Evolutionary conservation across 805 yeast genomes (phyloP), one percentile per base, ranked within the genome.

Genomic region (Yarrowia divulgata): DNA sequence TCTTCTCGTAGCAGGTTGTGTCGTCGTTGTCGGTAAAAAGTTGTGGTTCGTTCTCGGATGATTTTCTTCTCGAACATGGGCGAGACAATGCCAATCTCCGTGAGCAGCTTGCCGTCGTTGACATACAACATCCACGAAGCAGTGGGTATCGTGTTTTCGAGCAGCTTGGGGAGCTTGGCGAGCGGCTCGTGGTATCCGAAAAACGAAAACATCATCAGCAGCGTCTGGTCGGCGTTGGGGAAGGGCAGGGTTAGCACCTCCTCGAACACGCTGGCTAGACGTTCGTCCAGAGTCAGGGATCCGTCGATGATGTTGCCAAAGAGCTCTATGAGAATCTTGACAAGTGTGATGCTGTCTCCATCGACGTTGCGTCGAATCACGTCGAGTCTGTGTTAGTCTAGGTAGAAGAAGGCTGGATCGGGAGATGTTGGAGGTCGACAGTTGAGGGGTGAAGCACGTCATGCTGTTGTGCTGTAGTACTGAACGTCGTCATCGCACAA

Each of bases 1-100:
- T 90, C 90, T 76, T 93, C 97, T 63, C 87, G 85, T 8, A 91
- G 73, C 18, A 92, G 79, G 70, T 90, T 89, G 79, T 81, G 91
- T 72, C 88, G 86, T 74, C 82, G 82, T 70, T 86, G 83, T 46
- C 74, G 76, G 77, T 72, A 81, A 81, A 68, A 87, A 80, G 75
- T 81, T 80, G 73, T 79, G 74, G 76, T 82, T 79, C 74, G 85
- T 79, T 77, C 85, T 71, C 75, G 79, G 73, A 64, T 76, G 69
- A 62, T 79, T 73, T 72, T 81, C 79, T 73, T 81, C 13, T 77
- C 81, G 48, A 84, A 77, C 45, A 73, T 73, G 16, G 70, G 10
- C 75, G 75, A 70, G 73, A 79, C 67, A 9, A 80, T 54, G 1
- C 76, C 78, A 18, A 75, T 63, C 8, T 75, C 67, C 16, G 70